phyloP scores from a whole-genome alignment of 371 early-diverging fungal species.

The Mucor mucedo region DNA sequence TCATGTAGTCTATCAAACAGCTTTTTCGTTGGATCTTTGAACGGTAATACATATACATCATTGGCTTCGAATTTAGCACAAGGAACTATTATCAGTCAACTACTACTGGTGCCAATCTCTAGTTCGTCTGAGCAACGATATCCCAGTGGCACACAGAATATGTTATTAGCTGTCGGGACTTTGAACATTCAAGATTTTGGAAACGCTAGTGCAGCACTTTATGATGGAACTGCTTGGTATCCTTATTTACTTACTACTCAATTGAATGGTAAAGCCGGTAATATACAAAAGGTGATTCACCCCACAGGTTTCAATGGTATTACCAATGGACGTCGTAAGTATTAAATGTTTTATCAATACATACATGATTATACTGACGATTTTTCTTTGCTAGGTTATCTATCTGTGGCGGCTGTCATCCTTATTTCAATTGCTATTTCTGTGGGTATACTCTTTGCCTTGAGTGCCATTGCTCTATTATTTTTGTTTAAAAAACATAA shows the following conservation, averaged over 20 bases:
- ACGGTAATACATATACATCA: slow-evolving; percentile 3
- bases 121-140: slow-evolving; percentile 24
- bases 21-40: slow-evolving; percentile 10
- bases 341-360: neutral
- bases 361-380: neutral
- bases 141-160: slow-evolving; percentile 32
- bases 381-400: slow-evolving; percentile 18
- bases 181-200: slow-evolving; percentile 47
- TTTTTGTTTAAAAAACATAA: slow-evolving; percentile 32
- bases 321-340: slow-evolving; percentile 30
- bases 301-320: slow-evolving; percentile 32
- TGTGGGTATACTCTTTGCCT: slow-evolving; percentile 65
- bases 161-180: slow-evolving; percentile 58
- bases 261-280: slow-evolving; percentile 36
- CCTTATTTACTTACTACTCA: slow-evolving; percentile 61
- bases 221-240: slow-evolving; percentile 64
- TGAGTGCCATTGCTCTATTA: slow-evolving; percentile 54
- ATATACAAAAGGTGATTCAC: slow-evolving; percentile 32
- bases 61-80: neutral
- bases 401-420: slow-evolving; percentile 69
- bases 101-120: slow-evolving; percentile 42
- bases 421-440: slow-evolving; percentile 80
- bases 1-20: neutral
- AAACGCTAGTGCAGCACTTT: slow-evolving; percentile 66
- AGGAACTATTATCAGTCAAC: slow-evolving; percentile 23